These are phyloP conservation scores for Purpureocillium takamizusanense DNA, from an alignment of 2,329 filamentous ascomycete species.

Conservation along the genomic window DNA sequence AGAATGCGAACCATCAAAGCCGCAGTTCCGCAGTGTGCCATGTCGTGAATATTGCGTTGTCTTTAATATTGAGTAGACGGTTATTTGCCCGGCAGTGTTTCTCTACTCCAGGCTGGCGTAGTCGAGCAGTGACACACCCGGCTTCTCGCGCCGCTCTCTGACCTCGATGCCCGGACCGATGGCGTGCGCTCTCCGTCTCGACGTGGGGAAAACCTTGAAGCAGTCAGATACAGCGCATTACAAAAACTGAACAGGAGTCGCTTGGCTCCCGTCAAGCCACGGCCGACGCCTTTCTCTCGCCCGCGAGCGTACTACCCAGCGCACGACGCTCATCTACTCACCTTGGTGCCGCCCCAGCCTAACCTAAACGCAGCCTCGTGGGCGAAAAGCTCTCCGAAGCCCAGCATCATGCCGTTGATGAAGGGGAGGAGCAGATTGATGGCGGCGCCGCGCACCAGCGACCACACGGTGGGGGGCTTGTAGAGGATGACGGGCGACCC, in stretches of 20 bases:
- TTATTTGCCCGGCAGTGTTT: background rate
- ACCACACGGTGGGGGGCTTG: conserved; percentile 79
- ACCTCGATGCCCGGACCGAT: conserved; percentile 80
- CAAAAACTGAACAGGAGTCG: background rate
- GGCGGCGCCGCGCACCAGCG: conserved; percentile 74
- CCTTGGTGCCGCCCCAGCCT: conserved; percentile 91
- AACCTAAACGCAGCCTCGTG: conserved; percentile 90
- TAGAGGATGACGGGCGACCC: conserved; percentile 73
- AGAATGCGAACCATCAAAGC: too few relatives aligned
- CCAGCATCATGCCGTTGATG: conserved; percentile 95
- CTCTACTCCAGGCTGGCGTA: conserved; percentile 58
- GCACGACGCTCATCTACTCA: too few relatives aligned
- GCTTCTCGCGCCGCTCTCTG: conserved; percentile 53
- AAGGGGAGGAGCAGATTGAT: conserved; percentile 96
- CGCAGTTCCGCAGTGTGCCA: too few relatives aligned
- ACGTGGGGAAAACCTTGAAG: conserved; percentile 45
- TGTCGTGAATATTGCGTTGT: background rate
- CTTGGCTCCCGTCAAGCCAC: too few relatives aligned
- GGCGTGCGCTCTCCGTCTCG: conserved; percentile 53
- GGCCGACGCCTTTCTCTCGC: too few relatives aligned
- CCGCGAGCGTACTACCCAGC: too few relatives aligned
- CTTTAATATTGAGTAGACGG: background rate
- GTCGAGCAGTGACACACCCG: conserved; percentile 51
- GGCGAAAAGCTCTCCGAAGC: conserved; percentile 92
- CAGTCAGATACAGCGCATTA: background rate